Evolutionary conservation across 768 basidiomycete genomes (phyloP).

Genomic region (Crucibulum laeve): DNA sequence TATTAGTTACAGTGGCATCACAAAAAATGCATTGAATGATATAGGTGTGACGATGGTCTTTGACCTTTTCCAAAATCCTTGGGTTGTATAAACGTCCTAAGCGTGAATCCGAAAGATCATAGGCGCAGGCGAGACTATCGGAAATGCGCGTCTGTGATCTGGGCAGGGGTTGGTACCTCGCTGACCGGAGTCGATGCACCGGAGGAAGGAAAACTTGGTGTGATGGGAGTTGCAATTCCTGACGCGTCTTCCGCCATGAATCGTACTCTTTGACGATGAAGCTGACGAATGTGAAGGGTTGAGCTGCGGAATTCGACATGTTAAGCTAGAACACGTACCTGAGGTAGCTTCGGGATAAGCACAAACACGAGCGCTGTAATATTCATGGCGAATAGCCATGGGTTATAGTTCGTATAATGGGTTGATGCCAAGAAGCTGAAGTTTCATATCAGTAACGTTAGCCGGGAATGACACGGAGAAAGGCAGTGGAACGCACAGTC

Average conservation of each 20-base stretch:
- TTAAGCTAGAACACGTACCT: slow-evolving; percentile 44
- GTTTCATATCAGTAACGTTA: slow-evolving; percentile 2
- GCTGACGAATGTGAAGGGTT: slow-evolving; percentile 32
- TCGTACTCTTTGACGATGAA: slow-evolving; percentile 79
- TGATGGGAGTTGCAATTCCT: slow-evolving; percentile 62
- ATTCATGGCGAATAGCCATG: slow-evolving; percentile 90
- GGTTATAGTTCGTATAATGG: slow-evolving; percentile 96
- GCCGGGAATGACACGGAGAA: not conserved
- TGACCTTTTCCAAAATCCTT: not conserved
- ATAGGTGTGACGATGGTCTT: not conserved
- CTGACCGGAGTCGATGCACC: slow-evolving; percentile 40
- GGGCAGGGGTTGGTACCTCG: slow-evolving; percentile 22
- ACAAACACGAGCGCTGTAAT: slow-evolving; percentile 74
- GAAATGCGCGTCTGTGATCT: slow-evolving; percentile 49
- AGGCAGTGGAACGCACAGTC: slow-evolving; percentile 55
- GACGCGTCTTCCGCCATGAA: slow-evolving; percentile 67
- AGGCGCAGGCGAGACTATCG: slow-evolving; percentile 12
- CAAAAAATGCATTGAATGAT: slow-evolving; percentile 9
- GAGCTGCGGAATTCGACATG: not conserved
- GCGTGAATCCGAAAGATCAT: not conserved
- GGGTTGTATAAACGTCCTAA: not conserved
- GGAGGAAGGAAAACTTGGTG: slow-evolving; percentile 52
- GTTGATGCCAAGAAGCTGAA: slow-evolving; percentile 92
- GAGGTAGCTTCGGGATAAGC: slow-evolving; percentile 93
- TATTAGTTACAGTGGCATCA: slow-evolving; percentile 27